Base-by-base conservation (phyloP, 2,329 filamentous ascomycete genomes). In the Hawksworthiomyces lignivorus region DNA sequence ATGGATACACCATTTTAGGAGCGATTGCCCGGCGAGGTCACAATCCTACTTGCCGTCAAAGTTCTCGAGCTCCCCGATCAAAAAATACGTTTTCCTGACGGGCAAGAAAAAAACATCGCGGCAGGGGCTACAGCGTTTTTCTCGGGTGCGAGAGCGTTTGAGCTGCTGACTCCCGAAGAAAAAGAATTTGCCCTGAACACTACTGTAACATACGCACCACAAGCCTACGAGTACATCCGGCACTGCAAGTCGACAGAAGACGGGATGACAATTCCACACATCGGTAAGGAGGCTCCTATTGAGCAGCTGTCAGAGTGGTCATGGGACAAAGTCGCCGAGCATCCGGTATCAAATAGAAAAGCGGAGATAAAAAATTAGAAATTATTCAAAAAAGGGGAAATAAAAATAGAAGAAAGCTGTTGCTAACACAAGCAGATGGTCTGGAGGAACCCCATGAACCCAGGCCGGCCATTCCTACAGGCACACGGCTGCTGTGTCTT, bases 1-100 rank as follows among this genome's bases (percentile, higher is more conserved):
- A 87, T 88, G 39, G 84, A 87, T 53, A 83, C 84, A 3, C 83
- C 84, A 1, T 64, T 87, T 6, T 87, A 87, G 54, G 81, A 76
- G 15, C 70, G 87, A 4, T 75, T 84, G 15, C 83, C 84, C 2
- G 82, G 84, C 2, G 72, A 79, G 24, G 83, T 80, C 4, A 88
- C 84, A 0, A 79, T 78, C 2, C 69, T 88, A 15, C 69, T 87
- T 43, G 84, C 84, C 0, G 82, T 87, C 10, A 68, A 70, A 27
- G 82, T 88, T 0, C 84, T 84, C 0, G 82, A 39, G 22, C 33
- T 46, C 32, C 37, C 43, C 1, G 41, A 48, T 15, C 45, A 46
- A 39, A 46, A 32, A 17, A 35, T 50, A 1, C 20, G 24, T n/a
- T 49, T 48, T 18, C 35, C 43, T 11, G 36, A 48, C 17, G 48